phyloP scores from a whole-genome alignment of 345 rosid genomes.

The Hibiscus tridactylites region DNA sequence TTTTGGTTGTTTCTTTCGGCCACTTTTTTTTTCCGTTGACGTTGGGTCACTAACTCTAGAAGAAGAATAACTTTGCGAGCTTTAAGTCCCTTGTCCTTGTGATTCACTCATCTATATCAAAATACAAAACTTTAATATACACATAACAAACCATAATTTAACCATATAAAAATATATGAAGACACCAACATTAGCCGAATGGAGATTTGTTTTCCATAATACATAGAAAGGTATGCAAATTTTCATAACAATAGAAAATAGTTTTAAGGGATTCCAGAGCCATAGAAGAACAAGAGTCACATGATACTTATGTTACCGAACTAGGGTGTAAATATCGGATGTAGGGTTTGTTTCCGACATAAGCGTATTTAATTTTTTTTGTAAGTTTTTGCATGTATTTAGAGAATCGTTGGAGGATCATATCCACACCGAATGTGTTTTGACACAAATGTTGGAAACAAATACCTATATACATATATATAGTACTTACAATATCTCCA shows the following conservation, averaged over 20 bases:
- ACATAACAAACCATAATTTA: too few relatives aligned
- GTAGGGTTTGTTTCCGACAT: background rate
- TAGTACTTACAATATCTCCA: constrained; percentile 81
- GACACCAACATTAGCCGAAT: too few relatives aligned
- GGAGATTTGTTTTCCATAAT: too few relatives aligned
- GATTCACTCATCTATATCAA: too few relatives aligned
- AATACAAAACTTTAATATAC: too few relatives aligned
- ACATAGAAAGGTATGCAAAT: too few relatives aligned
- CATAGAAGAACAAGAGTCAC: background rate
- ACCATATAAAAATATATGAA: too few relatives aligned
- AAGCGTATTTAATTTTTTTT: background rate
- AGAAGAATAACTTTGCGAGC: too few relatives aligned
- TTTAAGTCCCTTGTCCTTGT: too few relatives aligned
- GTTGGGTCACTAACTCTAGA: too few relatives aligned
- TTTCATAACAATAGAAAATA: background rate
- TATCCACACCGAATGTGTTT: background rate
- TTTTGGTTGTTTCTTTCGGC: too few relatives aligned
- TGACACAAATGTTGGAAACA: background rate
- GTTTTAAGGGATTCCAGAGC: background rate
- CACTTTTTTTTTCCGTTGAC: too few relatives aligned
- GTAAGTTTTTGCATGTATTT: background rate
- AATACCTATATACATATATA: background rate
- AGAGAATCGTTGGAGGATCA: background rate
- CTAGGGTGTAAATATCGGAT: background rate
- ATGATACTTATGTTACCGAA: background rate